Evolutionary conservation across 2,329 filamentous ascomycete genomes (phyloP), one percentile per base, ranked within the genome.

Genomic region (Colletotrichum abscissum): DNA sequence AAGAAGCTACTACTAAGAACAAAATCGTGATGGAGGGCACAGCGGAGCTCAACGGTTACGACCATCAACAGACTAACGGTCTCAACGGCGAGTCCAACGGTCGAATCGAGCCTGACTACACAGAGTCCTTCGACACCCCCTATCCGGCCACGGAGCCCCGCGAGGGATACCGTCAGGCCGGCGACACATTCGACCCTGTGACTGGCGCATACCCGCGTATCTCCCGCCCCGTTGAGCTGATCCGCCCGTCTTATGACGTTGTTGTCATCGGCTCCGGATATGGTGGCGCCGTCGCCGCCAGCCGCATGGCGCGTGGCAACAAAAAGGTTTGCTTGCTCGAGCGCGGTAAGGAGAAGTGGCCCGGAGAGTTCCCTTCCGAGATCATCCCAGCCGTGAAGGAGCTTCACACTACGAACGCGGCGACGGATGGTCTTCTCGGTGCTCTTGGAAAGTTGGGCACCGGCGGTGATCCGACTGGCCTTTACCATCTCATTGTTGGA

Each of bases 181-280:
- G 12, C 28, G 67, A 46, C 2, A 73, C 46, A 19, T 71, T 49
- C 6, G 71, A 71, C 28, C 71, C 67, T 3, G 62, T 63, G 16
- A 70, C 71, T 26, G 71, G 67, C 28, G 16, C 67, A 14, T 83
- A 81, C 67, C 82, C 81, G 9, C 76, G 82, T 28, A 81, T 84
- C 49, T 83, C 82, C 30, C 79, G 78, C 33, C 81, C 82, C 0
- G 81, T 84, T 11, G 79, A 83, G 56, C 74, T 82, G 28, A 79
- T 86, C 55, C 77, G 80, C 33, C 77, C 81, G 24, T 77, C 78
- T 5, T 88, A 88, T 69, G 86, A 88, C 78, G 82, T 84, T 6
- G 82, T 88, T 7, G 82, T 88, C 4, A 80, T 88, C 55, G 86
- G 86, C 2, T 87, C 85, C 38, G 86, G 86, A 1, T 88, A 88